A percentile compares a stretch with the other conserved stretches of the same genome.
These are phyloP conservation scores for Liquidambar formosana DNA, from an alignment of 164 flowering plant genomes.

Conservation along the genomic window DNA sequence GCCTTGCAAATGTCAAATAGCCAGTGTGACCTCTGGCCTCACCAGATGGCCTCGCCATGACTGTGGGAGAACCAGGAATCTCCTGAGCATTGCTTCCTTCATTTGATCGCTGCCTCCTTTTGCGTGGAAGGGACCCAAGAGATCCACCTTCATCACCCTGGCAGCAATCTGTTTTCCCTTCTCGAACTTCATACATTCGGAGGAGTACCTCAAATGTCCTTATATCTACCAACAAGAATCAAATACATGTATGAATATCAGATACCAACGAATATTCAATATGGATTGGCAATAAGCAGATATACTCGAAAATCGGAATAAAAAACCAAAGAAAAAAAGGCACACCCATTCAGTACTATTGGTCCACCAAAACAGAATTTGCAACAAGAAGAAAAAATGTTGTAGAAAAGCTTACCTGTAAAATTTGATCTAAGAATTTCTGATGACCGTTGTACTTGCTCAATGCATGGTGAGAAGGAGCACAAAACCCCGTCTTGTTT, in stretches of 20 bases:
- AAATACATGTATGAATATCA: not conserved
- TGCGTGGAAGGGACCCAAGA: slow-evolving; percentile 47
- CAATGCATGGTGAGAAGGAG: slow-evolving; percentile 98
- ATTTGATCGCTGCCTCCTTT: slow-evolving; percentile 58
- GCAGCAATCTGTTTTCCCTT: slow-evolving; percentile 39
- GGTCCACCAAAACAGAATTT: too few species aligned
- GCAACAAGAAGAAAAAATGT: not conserved
- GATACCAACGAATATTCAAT: not conserved
- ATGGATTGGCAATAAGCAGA: not conserved
- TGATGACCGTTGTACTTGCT: slow-evolving; percentile 91
- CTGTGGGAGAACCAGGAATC: slow-evolving; percentile 20
- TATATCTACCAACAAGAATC: slow-evolving; percentile 51
- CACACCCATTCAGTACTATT: too few species aligned
- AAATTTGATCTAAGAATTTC: slow-evolving; percentile 68
- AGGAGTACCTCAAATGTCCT: slow-evolving; percentile 92
- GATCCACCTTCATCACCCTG: slow-evolving; percentile 31
- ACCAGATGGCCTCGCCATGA: slow-evolving; percentile 62
- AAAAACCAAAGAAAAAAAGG: too few species aligned
- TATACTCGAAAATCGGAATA: not conserved
- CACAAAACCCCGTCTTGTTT: slow-evolving; percentile 84
- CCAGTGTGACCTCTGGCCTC: slow-evolving; percentile 95
- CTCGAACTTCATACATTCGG: slow-evolving; percentile 80
- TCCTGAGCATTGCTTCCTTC: slow-evolving; percentile 39
- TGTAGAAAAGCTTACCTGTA: slow-evolving; percentile 52
- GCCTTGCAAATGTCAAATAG: slow-evolving; percentile 89